These are phyloP conservation scores for Daldinia caldariorum DNA, from an alignment of 495 filamentous ascomycete species.

Conservation along the genomic window DNA sequence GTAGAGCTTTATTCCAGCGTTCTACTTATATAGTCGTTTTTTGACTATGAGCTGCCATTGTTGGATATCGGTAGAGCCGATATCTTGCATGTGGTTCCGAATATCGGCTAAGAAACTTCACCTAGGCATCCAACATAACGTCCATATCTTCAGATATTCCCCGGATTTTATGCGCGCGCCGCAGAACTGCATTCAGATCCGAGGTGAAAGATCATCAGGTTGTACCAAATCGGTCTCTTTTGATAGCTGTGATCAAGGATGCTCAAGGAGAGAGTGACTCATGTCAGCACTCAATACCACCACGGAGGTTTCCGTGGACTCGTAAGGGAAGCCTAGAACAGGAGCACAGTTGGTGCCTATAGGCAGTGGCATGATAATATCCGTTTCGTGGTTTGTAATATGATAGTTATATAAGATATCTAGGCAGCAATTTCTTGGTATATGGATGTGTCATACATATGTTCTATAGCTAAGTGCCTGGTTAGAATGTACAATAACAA, in stretches of 20 bases:
- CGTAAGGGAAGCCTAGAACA: constrained; percentile 18
- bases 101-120: background rate
- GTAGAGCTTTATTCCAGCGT: background rate
- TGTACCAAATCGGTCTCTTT: background rate
- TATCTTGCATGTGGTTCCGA: background rate
- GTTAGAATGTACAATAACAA: too few species aligned
- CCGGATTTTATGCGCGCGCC: constrained; percentile 1
- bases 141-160: background rate
- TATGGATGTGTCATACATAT: too few species aligned
- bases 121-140: background rate
- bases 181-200: constrained; percentile 8
- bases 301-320: background rate
- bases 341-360: constrained; percentile 5
- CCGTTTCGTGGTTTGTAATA: background rate
- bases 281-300: background rate
- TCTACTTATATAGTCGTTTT: background rate
- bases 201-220: background rate
- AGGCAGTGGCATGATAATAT: background rate
- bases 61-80: background rate
- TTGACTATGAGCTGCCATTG: background rate
- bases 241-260: background rate
- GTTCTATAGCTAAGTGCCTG: too few species aligned
- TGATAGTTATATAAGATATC: background rate
- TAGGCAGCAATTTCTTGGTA: background rate
- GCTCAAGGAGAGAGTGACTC: background rate